These are phyloP conservation scores for Meira miltonrushii DNA, from an alignment of 1,284 basidiomycete genomes.

Conservation along the genomic window DNA sequence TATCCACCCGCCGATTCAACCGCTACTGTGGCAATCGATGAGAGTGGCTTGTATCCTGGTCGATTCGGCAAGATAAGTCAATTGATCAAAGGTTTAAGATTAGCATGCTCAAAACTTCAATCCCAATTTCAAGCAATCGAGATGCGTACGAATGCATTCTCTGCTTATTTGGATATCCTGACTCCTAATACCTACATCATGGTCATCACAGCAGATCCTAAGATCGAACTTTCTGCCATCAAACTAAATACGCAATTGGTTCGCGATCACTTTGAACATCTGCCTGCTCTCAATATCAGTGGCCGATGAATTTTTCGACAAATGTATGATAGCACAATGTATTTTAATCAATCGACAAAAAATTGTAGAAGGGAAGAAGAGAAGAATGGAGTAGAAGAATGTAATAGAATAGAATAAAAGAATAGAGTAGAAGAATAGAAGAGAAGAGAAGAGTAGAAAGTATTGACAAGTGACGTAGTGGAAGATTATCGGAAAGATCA, in stretches of 20 bases:
- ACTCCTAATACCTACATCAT: slow-evolving; percentile 92
- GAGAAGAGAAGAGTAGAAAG: no score
- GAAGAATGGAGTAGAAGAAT: no score
- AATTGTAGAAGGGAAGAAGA: no score
- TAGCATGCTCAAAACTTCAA: slow-evolving; percentile 64
- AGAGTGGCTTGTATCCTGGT: slow-evolving; percentile 59
- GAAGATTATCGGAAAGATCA: no score
- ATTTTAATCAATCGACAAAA: no score
- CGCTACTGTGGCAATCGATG: background rate
- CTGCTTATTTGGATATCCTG: slow-evolving; percentile 87
- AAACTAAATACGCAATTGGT: slow-evolving; percentile 77
- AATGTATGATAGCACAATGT: no score
- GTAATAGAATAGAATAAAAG: no score
- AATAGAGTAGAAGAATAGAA: no score
- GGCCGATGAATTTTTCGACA: no score
- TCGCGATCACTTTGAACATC: slow-evolving; percentile 66
- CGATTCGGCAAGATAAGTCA: slow-evolving; percentile 94
- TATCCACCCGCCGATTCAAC: slow-evolving; percentile 4
- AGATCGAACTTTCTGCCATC: slow-evolving; percentile 76
- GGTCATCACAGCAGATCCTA: slow-evolving; percentile 77
- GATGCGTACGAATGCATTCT: slow-evolving; percentile 58
- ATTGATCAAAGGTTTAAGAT: slow-evolving; percentile 89
- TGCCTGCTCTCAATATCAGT: slow-evolving; percentile 31
- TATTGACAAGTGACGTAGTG: no score
- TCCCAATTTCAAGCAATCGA: slow-evolving; percentile 48